A percentile compares a stretch with the other conserved stretches of the same genome.
Evolutionary conservation across 495 filamentous ascomycete genomes (phyloP).

Genomic region (Trichoderma reesei): DNA sequence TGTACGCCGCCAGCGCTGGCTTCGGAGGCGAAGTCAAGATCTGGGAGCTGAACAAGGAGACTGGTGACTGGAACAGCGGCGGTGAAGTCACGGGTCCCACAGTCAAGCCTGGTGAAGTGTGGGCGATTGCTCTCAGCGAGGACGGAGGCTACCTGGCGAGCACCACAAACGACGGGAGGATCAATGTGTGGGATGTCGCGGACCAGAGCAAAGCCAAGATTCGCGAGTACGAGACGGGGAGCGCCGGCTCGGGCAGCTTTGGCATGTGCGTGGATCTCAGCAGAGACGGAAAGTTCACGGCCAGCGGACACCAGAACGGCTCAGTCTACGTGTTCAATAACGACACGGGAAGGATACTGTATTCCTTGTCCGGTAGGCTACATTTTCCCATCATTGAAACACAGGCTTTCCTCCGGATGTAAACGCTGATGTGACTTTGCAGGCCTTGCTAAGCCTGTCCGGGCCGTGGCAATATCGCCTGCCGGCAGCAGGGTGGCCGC

Average conservation of each 20-base stretch:
- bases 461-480: slow-evolving; percentile 79
- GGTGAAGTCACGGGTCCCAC: slow-evolving; percentile 26
- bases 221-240: slow-evolving; percentile 80
- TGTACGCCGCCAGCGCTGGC: slow-evolving; percentile 66
- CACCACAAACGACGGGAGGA: slow-evolving; percentile 71
- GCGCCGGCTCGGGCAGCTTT: slow-evolving; percentile 53
- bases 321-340: slow-evolving; percentile 94
- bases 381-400: background rate
- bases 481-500: slow-evolving; percentile 76
- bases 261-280: slow-evolving; percentile 77
- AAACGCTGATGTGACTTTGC: background rate
- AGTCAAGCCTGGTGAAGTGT: slow-evolving; percentile 54
- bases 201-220: slow-evolving; percentile 45
- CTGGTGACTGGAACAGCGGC: slow-evolving; percentile 40
- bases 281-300: slow-evolving; percentile 71
- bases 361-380: slow-evolving; percentile 68
- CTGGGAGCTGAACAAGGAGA: slow-evolving; percentile 52
- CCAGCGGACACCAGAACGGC: slow-evolving; percentile 87
- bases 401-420: background rate
- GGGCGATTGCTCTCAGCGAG: slow-evolving; percentile 77
- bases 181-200: slow-evolving; percentile 76
- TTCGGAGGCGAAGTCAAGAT: slow-evolving; percentile 80
- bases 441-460: slow-evolving; percentile 80
- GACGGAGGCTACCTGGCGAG: slow-evolving; percentile 74
- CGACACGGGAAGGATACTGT: slow-evolving; percentile 71